Percentiles rank a stretch among this genome's conserved stretches.
phyloP scores from a whole-genome alignment of 805 yeast species.

The Wickerhamiella azyma region DNA sequence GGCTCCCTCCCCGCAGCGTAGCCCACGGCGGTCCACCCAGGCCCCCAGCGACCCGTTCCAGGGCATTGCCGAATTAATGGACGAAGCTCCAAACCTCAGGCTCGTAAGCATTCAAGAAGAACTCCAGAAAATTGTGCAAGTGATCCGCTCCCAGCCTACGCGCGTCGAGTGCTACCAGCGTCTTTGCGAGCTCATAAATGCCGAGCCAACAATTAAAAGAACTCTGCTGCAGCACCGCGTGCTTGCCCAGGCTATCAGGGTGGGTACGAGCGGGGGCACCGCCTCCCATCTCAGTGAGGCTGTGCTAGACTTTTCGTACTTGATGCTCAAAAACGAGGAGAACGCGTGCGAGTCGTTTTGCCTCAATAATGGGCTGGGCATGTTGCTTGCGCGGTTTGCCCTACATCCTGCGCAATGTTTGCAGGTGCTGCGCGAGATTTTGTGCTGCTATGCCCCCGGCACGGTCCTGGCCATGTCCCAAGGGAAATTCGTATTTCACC shows the following conservation, averaged over 20 bases:
- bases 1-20: background rate
- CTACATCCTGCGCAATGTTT: constrained; percentile 1
- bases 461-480: constrained; percentile 13
- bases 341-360: constrained; percentile 14
- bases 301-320: constrained; percentile 13
- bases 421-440: background rate
- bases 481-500: background rate
- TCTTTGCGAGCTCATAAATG: constrained; percentile 15
- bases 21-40: background rate
- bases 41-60: constrained; percentile 24
- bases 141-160: background rate
- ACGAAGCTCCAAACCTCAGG: constrained; percentile 19
- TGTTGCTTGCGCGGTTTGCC: background rate
- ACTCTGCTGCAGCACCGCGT: constrained; percentile 11
- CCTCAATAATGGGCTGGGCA: constrained; percentile 17
- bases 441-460: background rate
- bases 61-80: constrained; percentile 31
- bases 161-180: constrained; percentile 13
- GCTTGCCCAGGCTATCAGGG: constrained; percentile 10
- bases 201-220: constrained; percentile 14
- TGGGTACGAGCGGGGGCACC: background rate
- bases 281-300: constrained; percentile 1
- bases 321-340: constrained; percentile 10
- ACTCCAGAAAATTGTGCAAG: constrained; percentile 12
- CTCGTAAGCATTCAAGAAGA: constrained; percentile 17